Evolutionary conservation across 768 basidiomycete genomes (phyloP), one percentile per base, ranked within the genome.

Genomic region (Naematelia encephala): DNA sequence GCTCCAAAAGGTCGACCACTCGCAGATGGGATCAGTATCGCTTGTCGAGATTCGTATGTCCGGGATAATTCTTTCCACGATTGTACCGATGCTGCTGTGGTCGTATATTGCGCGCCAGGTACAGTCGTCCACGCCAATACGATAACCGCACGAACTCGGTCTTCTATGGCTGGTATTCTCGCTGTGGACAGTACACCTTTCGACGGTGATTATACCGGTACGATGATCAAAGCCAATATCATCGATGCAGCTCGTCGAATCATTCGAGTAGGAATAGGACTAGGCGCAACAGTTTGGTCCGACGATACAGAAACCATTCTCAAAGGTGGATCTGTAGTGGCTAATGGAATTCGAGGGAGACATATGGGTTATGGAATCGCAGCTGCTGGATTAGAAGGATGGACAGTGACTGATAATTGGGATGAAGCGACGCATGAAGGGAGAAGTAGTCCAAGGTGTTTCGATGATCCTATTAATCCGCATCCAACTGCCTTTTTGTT

Each of bases 351-450:
- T 26, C 59, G 75, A 30, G 80, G 79, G 0, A 62, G 71, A n/a
- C 77, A 78, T 43, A 77, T 77, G 68, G 80, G 80, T 4, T 81
- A 77, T 59, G 80, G 78, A 10, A 78, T 81, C 54, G 78, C 78
- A 3, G 74, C 76, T 12, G 74, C 77, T 1, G 78, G 79, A 3
- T 62, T 77, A 44, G 64, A 69, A 5, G 63, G 70, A 21, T 80
- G 75, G 58, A 79, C 67, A 11, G 72, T 80, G 13, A 58, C 66
- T n/a, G 79, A 78, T 30, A 81, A 81, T 62, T 57, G 71, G 61
- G 70, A 72, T 48, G 67, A 69, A 27, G 73, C 75, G 23, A 63
- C 57, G 28, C 74, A 78, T 62, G 60, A 67, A 23, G 78, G 78
- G 0, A 57, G 51, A 43, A 60, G 64, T 19, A 67, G 69, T 10